Percentiles rank a stretch among this genome's conserved stretches.
Evolutionary conservation across 1,139 yeast species (phyloP).

Genomic region (Pichia sp.): DNA sequence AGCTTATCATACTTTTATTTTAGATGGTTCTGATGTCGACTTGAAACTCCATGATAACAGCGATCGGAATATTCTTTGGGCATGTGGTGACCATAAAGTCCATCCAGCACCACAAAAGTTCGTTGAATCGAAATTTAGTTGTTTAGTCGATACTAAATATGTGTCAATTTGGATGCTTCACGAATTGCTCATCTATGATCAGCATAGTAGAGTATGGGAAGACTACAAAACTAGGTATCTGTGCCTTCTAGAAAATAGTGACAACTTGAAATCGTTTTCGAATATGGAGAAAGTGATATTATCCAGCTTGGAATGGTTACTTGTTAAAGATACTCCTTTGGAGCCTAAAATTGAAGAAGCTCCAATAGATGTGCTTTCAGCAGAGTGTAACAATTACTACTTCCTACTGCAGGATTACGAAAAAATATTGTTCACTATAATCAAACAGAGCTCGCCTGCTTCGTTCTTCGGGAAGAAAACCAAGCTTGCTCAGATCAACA

Average conservation of each 20-base stretch:
- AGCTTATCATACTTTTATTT: slow-evolving; percentile 5
- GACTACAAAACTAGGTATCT: slow-evolving; percentile 18
- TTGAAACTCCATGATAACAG: slow-evolving; percentile 42
- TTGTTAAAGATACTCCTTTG: slow-evolving; percentile 6
- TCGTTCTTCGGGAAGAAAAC: slow-evolving; percentile 13
- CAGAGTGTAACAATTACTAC: slow-evolving; percentile 25
- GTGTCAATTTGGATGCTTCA: slow-evolving; percentile 32
- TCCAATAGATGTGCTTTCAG: slow-evolving; percentile 18
- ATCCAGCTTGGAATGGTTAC: slow-evolving; percentile 16
- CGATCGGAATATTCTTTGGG: slow-evolving; percentile 47
- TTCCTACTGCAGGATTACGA: slow-evolving; percentile 24
- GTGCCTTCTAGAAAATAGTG: slow-evolving; percentile 6
- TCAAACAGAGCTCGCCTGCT: slow-evolving; percentile 3
- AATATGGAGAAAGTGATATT: slow-evolving; percentile 26
- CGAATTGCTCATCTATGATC: slow-evolving; percentile 32
- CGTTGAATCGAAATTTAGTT: slow-evolving; percentile 5
- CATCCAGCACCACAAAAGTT: slow-evolving; percentile 8
- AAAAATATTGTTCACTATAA: slow-evolving; percentile 19
- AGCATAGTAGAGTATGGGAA: slow-evolving; percentile 19
- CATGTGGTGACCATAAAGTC: slow-evolving; percentile 36
- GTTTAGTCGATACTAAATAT: slow-evolving; percentile 14
- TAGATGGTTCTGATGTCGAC: slow-evolving; percentile 16
- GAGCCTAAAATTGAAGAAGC: slow-evolving; percentile 11
- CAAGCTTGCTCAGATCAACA: slow-evolving; percentile 1
- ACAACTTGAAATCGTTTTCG: slow-evolving; percentile 13